A percentile compares a stretch with the other conserved stretches of the same genome.
Conservation (phyloP, 2,329 filamentous ascomycete genomes). For the Aspergillus pseudoglaucus region DNA sequence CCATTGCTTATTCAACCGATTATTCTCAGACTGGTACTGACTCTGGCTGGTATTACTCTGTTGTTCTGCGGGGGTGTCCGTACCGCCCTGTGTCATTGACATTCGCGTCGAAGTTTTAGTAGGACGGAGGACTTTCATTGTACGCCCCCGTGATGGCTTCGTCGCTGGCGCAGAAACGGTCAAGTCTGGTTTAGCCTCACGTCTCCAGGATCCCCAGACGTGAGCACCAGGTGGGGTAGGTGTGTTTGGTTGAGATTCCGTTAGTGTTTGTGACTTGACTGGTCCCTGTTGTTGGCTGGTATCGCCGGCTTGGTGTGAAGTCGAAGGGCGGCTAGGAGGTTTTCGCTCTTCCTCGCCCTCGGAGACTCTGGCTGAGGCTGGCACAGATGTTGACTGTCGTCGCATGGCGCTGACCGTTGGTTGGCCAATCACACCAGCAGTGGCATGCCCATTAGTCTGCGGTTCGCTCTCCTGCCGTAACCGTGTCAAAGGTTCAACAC, state of each 20-base stretch:
- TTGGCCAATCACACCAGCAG: constrained; percentile 29
- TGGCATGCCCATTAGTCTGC: constrained; percentile 15
- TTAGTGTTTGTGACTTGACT: constrained; percentile 20
- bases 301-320: constrained; percentile 5
- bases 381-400: constrained; percentile 21
- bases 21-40: background rate
- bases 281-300: constrained; percentile 8
- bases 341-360: constrained; percentile 20
- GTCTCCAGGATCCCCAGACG: constrained; percentile 68
- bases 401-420: constrained; percentile 12
- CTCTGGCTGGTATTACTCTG: background rate
- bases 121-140: constrained; percentile 87
- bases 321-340: constrained; percentile 5
- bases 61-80: background rate
- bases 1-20: constrained; percentile 43
- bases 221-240: constrained; percentile 37
- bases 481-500: constrained; percentile 4
- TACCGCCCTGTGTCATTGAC: constrained; percentile 17
- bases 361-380: constrained; percentile 17
- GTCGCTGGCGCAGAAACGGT: constrained; percentile 47
- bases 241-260: constrained; percentile 22
- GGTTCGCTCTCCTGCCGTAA: constrained; percentile 4
- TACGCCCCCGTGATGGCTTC: constrained; percentile 54
- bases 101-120: constrained; percentile 52
- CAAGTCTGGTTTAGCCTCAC: constrained; percentile 27